phyloP scores from a whole-genome alignment of 2,329 filamentous ascomycete species.

The Colletotrichum sidae region DNA sequence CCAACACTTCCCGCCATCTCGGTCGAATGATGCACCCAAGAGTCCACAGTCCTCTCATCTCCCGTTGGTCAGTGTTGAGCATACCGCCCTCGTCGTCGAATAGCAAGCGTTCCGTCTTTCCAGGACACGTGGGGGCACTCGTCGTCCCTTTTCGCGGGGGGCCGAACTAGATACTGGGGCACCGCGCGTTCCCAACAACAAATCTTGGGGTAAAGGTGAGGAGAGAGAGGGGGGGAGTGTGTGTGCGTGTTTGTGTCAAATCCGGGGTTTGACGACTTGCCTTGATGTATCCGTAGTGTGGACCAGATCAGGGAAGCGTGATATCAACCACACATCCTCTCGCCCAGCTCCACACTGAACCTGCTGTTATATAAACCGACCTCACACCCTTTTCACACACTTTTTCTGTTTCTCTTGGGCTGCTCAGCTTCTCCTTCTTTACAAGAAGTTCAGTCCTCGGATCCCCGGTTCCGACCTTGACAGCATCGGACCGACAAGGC shows the following conservation, averaged over 20 bases:
- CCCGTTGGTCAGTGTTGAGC: conserved; percentile 2
- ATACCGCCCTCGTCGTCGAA: neutral
- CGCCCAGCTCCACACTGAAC: conserved; percentile 7
- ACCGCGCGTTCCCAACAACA: conserved; percentile 16
- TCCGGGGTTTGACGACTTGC: conserved; percentile 17
- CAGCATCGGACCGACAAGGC: neutral
- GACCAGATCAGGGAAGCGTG: neutral
- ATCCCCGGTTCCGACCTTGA: neutral
- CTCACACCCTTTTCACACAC: neutral
- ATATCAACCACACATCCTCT: neutral
- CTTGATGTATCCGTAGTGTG: neutral
- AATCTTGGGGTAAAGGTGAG: conserved; percentile 25
- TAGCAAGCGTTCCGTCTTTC: conserved; percentile 5
- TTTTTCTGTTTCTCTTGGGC: neutral
- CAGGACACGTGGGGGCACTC: conserved; percentile 15
- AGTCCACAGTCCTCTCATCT: conserved; percentile 1
- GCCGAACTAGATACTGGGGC: conserved; percentile 13
- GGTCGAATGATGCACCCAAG: conserved; percentile 29
- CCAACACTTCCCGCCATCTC: conserved; percentile 19
- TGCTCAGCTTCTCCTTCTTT: conserved; percentile 14
- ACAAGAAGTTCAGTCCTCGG: neutral
- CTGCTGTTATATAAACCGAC: conserved; percentile 23
- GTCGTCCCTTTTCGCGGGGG: conserved; percentile 32
- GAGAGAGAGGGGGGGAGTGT: conserved; percentile 1
- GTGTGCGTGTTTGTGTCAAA: neutral